phyloP scores from a whole-genome alignment of 805 yeast species.

The Wickerhamomyces silvicola region DNA sequence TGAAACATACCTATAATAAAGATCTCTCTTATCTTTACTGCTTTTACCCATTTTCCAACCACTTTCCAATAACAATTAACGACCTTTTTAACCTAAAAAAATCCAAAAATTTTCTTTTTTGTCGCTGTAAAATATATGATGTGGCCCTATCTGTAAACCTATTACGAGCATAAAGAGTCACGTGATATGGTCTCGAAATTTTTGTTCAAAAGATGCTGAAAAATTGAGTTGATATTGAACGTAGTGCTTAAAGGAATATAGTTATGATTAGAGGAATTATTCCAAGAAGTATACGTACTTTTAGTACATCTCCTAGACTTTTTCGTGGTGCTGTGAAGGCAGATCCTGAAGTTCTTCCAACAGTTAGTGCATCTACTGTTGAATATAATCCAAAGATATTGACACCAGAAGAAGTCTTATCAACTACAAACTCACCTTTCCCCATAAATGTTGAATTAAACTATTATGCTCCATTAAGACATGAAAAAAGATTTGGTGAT shows the following conservation, averaged over 20 bases:
- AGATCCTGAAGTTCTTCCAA: conserved; percentile 4
- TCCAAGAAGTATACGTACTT: conserved; percentile 4
- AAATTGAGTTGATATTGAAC: not conserved
- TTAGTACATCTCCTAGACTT: conserved; percentile 5
- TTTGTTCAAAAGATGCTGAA: not conserved
- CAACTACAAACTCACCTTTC: conserved; percentile 44
- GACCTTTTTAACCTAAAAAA: not conserved
- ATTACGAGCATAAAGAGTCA: too few species aligned
- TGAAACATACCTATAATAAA: conserved; percentile 50
- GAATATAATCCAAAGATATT: conserved; percentile 31
- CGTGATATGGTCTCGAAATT: not conserved
- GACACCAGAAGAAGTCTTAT: conserved; percentile 27
- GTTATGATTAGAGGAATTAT: conserved; percentile 7
- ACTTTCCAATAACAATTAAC: not conserved
- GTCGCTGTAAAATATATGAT: too few species aligned
- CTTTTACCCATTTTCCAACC: conserved; percentile 71
- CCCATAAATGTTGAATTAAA: conserved; percentile 84
- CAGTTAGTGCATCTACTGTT: conserved; percentile 6
- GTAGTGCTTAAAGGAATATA: not conserved
- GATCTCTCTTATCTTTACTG: conserved; percentile 90
- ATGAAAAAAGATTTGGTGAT: conserved; percentile 62
- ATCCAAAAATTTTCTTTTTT: not conserved
- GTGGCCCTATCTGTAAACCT: too few species aligned
- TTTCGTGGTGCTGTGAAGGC: conserved; percentile 11
- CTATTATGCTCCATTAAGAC: conserved; percentile 72